Evolutionary conservation across 495 filamentous ascomycete species (phyloP), one percentile per base, ranked within the genome.

Genomic region (Daldinia concentrica): DNA sequence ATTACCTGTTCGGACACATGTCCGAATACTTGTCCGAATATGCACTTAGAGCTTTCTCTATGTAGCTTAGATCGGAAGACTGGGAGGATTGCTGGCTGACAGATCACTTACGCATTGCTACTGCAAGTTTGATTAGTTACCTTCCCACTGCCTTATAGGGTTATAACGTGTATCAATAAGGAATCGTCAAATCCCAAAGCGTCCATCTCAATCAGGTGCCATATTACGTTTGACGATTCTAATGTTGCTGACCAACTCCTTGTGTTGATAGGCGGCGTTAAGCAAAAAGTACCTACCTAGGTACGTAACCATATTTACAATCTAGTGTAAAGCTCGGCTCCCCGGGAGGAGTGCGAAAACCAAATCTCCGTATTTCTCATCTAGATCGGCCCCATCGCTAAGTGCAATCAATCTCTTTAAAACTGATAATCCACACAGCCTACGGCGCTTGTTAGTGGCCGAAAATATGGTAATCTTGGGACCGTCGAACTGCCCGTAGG

Each of bases 351-450:
- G 62, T 37, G 62, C 56, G 62, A 62, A 61, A 62, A 64, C 17
- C 24, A 48, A 65, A 71, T 61, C 55, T 60, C 68, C 68, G 68
- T 70, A 70, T 64, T 65, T 56, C 43, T 26, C 45, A 71, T 61
- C 62, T 51, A 60, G 61, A 62, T 70, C 37, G 56, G 36, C 19
- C 45, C 45, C 29, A 24, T 41, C 11, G 17, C 24, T n/a, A 60
- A 55, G 19, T 58, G 32, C 34, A 61, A 69, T 69, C 30, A 36
- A 62, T 32, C 50, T 34, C 26, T 54, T 1, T n/a, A 27, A 41
- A 62, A 57, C 37, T 34, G 66, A 60, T 67, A 68, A 68, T 72
- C 56, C 45, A 26, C 59, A 48, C 43, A 24, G 43, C 34, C 50
- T 68, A 61, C 19, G 56, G 61, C 43, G 43, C n/a, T 19, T n/a